Percentiles rank a stretch among this genome's conserved stretches.
Evolutionary conservation across 257 asterid genomes (phyloP).

Genomic region (Salvia hispanica): DNA sequence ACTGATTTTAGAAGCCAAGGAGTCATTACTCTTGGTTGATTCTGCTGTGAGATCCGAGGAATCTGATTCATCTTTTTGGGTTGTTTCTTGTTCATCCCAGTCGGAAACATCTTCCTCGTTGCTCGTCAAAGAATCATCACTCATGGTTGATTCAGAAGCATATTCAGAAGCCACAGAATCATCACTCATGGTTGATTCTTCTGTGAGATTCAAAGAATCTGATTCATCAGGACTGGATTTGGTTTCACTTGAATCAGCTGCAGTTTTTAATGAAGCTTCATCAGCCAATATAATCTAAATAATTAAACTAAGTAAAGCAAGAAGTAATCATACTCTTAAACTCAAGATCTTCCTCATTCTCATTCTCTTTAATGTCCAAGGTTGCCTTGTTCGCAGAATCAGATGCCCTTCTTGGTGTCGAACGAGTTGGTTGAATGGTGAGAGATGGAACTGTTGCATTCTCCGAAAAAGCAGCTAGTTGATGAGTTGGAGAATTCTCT

Average conservation of each 20-base stretch:
- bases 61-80: neutral
- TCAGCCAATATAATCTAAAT: neutral
- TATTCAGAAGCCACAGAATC: neutral
- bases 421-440: too few species aligned
- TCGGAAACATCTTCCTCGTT: conserved; percentile 1
- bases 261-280: neutral
- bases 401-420: too few species aligned
- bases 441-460: neutral
- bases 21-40: neutral
- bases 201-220: conserved; percentile 3
- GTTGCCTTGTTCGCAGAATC: too few species aligned
- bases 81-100: too few species aligned
- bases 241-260: conserved; percentile 14
- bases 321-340: conserved; percentile 5
- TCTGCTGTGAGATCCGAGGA: conserved; percentile 3
- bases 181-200: neutral
- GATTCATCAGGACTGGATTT: neutral
- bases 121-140: neutral
- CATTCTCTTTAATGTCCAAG: neutral
- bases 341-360: conserved; percentile 13
- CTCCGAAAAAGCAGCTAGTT: neutral
- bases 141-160: conserved; percentile 2
- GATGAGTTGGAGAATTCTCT: neutral
- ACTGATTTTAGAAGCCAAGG: neutral
- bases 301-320: neutral